A percentile compares a stretch with the other conserved stretches of the same genome.
Conservation (phyloP, 257 asterid species). For the Paraleonurus japonicus region DNA sequence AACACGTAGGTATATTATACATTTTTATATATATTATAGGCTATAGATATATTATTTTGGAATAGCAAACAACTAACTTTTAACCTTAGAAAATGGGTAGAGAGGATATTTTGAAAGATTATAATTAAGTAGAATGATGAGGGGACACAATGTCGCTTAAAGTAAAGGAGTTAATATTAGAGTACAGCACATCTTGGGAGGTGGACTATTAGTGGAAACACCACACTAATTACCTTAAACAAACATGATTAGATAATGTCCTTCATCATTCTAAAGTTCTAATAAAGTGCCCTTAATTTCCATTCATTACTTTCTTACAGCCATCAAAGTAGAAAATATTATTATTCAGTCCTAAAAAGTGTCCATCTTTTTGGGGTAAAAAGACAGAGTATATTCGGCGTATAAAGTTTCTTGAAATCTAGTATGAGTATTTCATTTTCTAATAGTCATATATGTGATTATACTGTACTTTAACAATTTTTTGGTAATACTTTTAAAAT, state of each 20-base stretch:
- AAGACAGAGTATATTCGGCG: conserved; percentile 10
- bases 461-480: no score
- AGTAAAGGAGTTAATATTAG: conserved; percentile 41
- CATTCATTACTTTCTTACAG: conserved; percentile 26
- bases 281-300: conserved; percentile 14
- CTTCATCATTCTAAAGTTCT: conserved; percentile 11
- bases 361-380: conserved; percentile 25
- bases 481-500: no score
- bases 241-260: conserved; percentile 26
- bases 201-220: conserved; percentile 60
- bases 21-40: no score
- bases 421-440: no score
- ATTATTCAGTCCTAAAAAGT: not conserved
- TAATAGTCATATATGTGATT: no score
- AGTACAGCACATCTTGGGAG: conserved; percentile 34
- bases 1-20: no score
- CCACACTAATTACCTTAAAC: conserved; percentile 38
- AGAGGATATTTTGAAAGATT: conserved; percentile 19
- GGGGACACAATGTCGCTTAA: conserved; percentile 62
- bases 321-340: conserved; percentile 5
- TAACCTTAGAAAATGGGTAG: not conserved
- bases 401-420: not conserved
- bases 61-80: no score
- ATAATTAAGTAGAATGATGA: conserved; percentile 37
- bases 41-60: no score